Conservation (phyloP, 805 yeast species). For the Hanseniaspora lachancei region DNA sequence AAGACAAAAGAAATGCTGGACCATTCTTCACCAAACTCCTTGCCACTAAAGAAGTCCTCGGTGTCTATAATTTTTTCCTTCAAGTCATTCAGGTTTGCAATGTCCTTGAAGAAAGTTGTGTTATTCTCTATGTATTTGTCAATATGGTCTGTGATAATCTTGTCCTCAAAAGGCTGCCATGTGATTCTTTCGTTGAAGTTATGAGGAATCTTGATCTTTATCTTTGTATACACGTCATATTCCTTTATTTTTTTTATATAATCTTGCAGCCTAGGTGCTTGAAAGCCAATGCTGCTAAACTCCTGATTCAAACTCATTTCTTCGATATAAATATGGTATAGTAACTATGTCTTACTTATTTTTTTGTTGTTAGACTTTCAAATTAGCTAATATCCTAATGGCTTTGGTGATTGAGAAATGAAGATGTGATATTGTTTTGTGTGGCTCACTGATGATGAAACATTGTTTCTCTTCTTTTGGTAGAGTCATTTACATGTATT, state of each 20-base stretch:
- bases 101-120: neutral
- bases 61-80: neutral
- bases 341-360: neutral
- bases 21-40: slow-evolving; percentile 4
- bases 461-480: no score
- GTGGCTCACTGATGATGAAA: no score
- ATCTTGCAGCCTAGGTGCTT: slow-evolving; percentile 8
- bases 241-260: neutral
- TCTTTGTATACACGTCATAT: neutral
- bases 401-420: no score
- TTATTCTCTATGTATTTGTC: neutral
- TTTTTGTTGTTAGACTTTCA: no score
- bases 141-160: neutral
- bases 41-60: slow-evolving; percentile 1
- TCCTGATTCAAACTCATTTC: neutral
- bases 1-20: neutral
- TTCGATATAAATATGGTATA: neutral
- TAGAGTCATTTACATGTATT: no score
- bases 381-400: no score
- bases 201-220: slow-evolving; percentile 3
- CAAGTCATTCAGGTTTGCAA: neutral
- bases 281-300: neutral
- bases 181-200: slow-evolving; percentile 9
- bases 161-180: slow-evolving; percentile 12
- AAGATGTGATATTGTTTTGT: no score